phyloP scores from a whole-genome alignment of 176 grass and related monocot genomes.

The Hsuehochloa calcarea region DNA sequence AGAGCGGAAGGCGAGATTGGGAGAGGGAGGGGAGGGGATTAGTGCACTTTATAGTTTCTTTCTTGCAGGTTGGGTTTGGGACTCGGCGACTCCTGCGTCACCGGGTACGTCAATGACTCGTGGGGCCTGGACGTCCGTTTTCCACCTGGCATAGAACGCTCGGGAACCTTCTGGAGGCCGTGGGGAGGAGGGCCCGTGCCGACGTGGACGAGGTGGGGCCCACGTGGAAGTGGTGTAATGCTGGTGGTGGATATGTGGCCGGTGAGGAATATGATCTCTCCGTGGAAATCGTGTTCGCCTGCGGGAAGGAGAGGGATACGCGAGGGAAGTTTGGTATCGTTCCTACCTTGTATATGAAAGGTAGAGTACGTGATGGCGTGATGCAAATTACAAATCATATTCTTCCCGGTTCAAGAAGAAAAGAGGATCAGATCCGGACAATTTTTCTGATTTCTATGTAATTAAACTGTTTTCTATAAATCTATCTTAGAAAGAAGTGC shows the following conservation, averaged over 20 bases:
- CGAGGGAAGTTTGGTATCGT: conserved; percentile 16
- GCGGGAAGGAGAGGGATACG: not conserved
- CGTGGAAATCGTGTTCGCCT: not conserved
- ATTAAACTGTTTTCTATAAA: too few relatives aligned
- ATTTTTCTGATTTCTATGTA: too few relatives aligned
- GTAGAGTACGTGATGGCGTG: not conserved
- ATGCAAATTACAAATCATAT: too few relatives aligned
- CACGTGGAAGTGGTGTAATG: not conserved
- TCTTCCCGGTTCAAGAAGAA: not conserved
- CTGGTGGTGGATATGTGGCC: not conserved
- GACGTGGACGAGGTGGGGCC: not conserved
- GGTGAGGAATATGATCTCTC: not conserved
- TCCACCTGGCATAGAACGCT: not conserved
- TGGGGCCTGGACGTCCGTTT: accelerated
- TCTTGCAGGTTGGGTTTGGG: conserved; percentile 23
- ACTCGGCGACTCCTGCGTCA: not conserved
- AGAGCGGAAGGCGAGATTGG: not conserved
- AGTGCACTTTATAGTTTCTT: conserved; percentile 33
- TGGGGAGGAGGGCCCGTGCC: not conserved
- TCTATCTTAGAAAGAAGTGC: too few relatives aligned
- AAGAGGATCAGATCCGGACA: not conserved
- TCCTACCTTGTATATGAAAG: not conserved
- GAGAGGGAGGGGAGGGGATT: not conserved
- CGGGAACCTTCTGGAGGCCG: not conserved
- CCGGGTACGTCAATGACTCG: not conserved